These are phyloP conservation scores for Penicillium daleae DNA, from an alignment of 495 filamentous ascomycete genomes.

Conservation along the genomic window DNA sequence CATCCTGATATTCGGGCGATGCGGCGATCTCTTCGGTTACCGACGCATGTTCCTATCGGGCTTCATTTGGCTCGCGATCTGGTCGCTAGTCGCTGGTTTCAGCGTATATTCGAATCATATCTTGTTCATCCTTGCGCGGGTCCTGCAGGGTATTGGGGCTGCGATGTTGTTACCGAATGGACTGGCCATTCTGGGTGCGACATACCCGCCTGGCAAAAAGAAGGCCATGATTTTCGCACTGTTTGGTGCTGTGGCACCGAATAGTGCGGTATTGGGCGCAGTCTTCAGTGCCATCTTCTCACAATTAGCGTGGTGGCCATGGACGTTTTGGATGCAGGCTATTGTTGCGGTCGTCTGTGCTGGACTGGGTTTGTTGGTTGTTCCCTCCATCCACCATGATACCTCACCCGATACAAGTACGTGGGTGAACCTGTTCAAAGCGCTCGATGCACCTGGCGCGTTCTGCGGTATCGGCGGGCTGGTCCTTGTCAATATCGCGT, in stretches of 20 bases:
- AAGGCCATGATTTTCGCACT: conserved; percentile 68
- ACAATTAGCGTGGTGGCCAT: conserved; percentile 64
- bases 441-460: conserved; percentile 56
- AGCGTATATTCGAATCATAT: conserved; percentile 52
- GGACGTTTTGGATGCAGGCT: conserved; percentile 63
- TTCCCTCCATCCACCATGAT: conserved; percentile 50
- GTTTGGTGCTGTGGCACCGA: conserved; percentile 66
- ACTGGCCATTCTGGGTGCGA: conserved; percentile 60
- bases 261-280: conserved; percentile 54
- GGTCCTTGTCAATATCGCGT: conserved; percentile 57
- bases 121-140: conserved; percentile 62
- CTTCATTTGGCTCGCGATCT: conserved; percentile 60
- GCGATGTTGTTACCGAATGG: conserved; percentile 65
- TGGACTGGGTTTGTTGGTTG: conserved; percentile 42
- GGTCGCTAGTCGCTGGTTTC: conserved; percentile 59
- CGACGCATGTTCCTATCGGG: conserved; percentile 60
- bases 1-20: conserved; percentile 63
- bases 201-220: conserved; percentile 54
- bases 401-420: conserved; percentile 5
- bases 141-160: conserved; percentile 64
- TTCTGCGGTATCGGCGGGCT: conserved; percentile 59
- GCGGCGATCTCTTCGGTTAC: conserved; percentile 63
- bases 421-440: conserved; percentile 18
- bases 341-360: conserved; percentile 49
- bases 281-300: conserved; percentile 56